A percentile compares a stretch with the other conserved stretches of the same genome.
These are phyloP conservation scores for Lentinula novae-zelandiae DNA, from an alignment of 1,284 basidiomycete species.

Conservation along the genomic window DNA sequence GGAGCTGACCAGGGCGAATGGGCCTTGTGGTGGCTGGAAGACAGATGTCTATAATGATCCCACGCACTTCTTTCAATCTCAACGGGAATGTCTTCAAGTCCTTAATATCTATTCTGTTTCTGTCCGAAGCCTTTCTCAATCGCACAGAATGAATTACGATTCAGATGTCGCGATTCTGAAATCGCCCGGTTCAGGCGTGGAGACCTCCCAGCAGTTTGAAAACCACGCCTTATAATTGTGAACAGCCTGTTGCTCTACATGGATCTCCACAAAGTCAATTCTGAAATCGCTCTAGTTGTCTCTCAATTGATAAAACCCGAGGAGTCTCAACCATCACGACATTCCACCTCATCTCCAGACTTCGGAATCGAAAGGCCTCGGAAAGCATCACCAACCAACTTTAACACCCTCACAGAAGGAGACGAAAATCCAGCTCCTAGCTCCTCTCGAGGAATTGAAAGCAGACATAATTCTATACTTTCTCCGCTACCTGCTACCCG, in stretches of 20 bases:
- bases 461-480: neutral
- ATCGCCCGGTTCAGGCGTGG: neutral
- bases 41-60: neutral
- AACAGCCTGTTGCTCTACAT: neutral
- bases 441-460: neutral
- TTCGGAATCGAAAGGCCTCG: neutral
- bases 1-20: too few species aligned
- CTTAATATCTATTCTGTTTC: neutral
- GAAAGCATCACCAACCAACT: neutral
- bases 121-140: neutral
- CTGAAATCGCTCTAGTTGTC: neutral
- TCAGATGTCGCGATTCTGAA: neutral
- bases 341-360: neutral
- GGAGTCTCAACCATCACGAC: neutral
- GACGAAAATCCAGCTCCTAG: neutral
- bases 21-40: neutral
- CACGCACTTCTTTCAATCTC: neutral
- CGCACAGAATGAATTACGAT: neutral
- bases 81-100: neutral
- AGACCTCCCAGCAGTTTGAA: neutral
- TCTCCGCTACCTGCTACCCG: neutral
- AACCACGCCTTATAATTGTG: neutral
- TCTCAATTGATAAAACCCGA: neutral
- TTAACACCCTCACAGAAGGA: neutral
- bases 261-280: neutral